Percentiles rank a stretch among this genome's conserved stretches.
Evolutionary conservation across 2,329 filamentous ascomycete genomes (phyloP).

Genomic region (Ceratocystis papillata): DNA sequence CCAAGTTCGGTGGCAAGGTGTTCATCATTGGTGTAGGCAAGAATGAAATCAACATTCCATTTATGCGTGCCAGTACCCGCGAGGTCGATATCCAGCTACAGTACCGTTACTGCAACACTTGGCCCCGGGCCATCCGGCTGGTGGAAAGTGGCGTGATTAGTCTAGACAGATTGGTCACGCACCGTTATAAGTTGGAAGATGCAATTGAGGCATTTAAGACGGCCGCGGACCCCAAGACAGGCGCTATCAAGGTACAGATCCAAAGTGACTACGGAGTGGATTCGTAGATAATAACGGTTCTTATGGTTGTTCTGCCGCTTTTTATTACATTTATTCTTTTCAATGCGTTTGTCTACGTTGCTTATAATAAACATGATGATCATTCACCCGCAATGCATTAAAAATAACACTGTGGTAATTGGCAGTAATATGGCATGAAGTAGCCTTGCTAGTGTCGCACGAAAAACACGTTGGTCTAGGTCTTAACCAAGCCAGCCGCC

Average conservation of each 20-base stretch:
- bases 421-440: not conserved
- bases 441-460: not conserved
- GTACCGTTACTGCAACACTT: conserved; percentile 93
- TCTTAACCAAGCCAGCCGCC: not conserved
- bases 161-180: conserved; percentile 72
- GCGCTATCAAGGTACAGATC: conserved; percentile 97
- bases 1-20: conserved; percentile 92
- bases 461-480: not conserved
- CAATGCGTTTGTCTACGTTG: not conserved
- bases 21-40: conserved; percentile 94
- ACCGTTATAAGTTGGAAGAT: conserved; percentile 76
- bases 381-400: not conserved
- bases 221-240: conserved; percentile 75
- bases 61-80: conserved; percentile 81
- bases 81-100: conserved; percentile 95
- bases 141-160: conserved; percentile 76
- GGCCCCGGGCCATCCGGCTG: conserved; percentile 84
- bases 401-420: not conserved
- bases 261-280: conserved; percentile 42
- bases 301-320: not conserved
- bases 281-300: conserved; percentile 1
- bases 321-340: not conserved
- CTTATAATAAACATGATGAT: not conserved
- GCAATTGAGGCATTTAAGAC: conserved; percentile 83
- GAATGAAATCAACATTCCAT: conserved; percentile 90